Evolutionary conservation across 1,139 yeast species (phyloP), one percentile per base, ranked within the genome.

Genomic region (Blastobotrys serpentis): DNA sequence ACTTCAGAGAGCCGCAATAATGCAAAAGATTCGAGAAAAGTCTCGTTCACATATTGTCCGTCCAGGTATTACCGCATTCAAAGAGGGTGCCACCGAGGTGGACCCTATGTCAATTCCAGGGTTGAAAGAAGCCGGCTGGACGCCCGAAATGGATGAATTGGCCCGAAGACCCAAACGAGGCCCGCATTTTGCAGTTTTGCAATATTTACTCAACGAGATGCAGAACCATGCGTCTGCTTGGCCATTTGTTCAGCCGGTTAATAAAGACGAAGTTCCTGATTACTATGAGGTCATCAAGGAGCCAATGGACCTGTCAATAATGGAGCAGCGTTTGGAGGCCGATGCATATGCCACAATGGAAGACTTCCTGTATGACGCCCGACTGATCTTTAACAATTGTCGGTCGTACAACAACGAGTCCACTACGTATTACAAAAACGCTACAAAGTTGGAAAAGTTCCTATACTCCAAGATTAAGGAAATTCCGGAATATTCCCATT

Each of bases 161-260:
- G 98, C 98, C 0, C 92, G 95, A 60, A 80, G 88, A 62, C 98
- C 98, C 1, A 89, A 89, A 65, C 75, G 97, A 48, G 90, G 95
- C 0, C 96, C 97, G 5, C 98, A 92, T 70, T 87, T 87, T 70
- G 92, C 94, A 43, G 86, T 86, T 56, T 88, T 92, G 95, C 90
- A 87, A 59, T 87, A 89, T 44, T 68, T 92, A 22, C 75, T 92
- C 44, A 80, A 88, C 6, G 99, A 92, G 64, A 69, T 92, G 72
- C 95, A 87, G 61, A 88, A 86, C 64, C 96, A 92, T 65, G 95
- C 98, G 0, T 86, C 96, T 1, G 94, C 98, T n/a, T 92, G 98
- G 98, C 98, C 99, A 23, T 94, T 94, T 68, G 80, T 90, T 26
- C 85, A 81, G 49, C 96, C 98, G 0, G 98, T 94, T 13, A 88